Percentiles rank a stretch among this genome's conserved stretches.
These are phyloP conservation scores for Pisolithus thermaeus DNA, from an alignment of 1,284 basidiomycete genomes.

Conservation along the genomic window DNA sequence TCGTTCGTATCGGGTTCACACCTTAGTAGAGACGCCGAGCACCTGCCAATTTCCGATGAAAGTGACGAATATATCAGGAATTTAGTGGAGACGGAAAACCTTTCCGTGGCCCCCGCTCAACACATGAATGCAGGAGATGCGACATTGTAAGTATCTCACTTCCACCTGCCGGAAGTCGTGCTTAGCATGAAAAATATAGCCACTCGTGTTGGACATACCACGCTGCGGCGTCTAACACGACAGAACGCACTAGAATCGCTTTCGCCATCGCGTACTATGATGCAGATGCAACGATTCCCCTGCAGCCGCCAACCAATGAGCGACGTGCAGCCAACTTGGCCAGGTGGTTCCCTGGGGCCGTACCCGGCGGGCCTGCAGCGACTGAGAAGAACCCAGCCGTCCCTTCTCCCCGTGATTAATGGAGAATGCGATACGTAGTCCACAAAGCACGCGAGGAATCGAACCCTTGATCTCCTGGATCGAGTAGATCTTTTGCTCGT, in stretches of 20 bases:
- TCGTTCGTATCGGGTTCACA: conserved; percentile 6
- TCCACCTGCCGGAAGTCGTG: background rate
- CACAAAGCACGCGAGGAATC: too few relatives aligned
- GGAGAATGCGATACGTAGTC: background rate
- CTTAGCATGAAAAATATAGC: background rate
- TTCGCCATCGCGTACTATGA: conserved; percentile 2
- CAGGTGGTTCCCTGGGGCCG: conserved; percentile 5
- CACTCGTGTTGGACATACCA: conserved; percentile 4
- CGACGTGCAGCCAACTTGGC: conserved; percentile 5
- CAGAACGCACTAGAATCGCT: background rate
- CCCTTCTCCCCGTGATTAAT: background rate
- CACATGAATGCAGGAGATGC: conserved; percentile 3
- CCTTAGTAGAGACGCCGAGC: background rate
- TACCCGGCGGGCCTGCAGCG: conserved; percentile 1
- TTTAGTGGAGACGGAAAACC: background rate
- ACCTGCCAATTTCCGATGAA: background rate
- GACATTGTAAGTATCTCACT: background rate
- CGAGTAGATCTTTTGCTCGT: too few relatives aligned
- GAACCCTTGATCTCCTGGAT: too few relatives aligned
- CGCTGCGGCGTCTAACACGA: background rate
- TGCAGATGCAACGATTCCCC: conserved; percentile 4
- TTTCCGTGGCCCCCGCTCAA: background rate
- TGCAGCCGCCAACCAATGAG: conserved; percentile 3
- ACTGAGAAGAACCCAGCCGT: conserved; percentile 4
- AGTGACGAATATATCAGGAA: background rate